Base-by-base conservation (phyloP, 2,329 filamentous ascomycete genomes). In the Westerdykella aurantiaca region DNA sequence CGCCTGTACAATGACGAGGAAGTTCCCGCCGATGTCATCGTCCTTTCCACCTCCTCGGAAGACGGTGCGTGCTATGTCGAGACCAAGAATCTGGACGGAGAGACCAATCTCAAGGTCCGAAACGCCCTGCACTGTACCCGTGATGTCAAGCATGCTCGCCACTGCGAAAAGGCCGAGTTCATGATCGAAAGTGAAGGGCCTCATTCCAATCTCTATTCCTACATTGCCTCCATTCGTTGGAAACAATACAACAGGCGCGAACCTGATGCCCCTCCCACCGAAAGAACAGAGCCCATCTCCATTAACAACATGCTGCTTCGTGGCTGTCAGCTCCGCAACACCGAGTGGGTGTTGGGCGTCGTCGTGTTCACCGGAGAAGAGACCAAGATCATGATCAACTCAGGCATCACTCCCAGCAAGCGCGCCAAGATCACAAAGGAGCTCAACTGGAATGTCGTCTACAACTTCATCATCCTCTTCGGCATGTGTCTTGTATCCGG, bases 331-430 rank as follows among this genome's bases (percentile, higher is more conserved):
- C 71, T 98, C 39, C 82, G 90, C 52, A 98, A 97, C 66, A 98
- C 93, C 0, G 90, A 97, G 61, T 98, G 93, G 93, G 78, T 89
- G 42, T 78, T 98, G 5, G 93, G 90, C 42, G 79, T 98, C 3
- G 91, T 97, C 39, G 75, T 95, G 14, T 98, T 95, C 69, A 97
- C 93, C 12, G 93, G 93, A 29, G 83, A 90, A 61, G 91, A 98
- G 66, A 95, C 91, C 29, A 98, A 97, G 72, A 97, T 96, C 66
- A 98, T 98, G 93, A 86, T 96, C 73, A 98, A 98, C 64, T 87
- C 93, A 22, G 93, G 93, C 47, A 85, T 91, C 49, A 98, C 93
- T 1, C 93, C 94, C 11, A 95, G 82, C 65, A 98, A 98, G 73
- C 86, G 91, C 50, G 82, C 93, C 31, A 83, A 88, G 54, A 90